Evolutionary conservation across 2,329 filamentous ascomycete species (phyloP), one percentile per base, ranked within the genome.

Genomic region (Diaporthe australafricana): DNA sequence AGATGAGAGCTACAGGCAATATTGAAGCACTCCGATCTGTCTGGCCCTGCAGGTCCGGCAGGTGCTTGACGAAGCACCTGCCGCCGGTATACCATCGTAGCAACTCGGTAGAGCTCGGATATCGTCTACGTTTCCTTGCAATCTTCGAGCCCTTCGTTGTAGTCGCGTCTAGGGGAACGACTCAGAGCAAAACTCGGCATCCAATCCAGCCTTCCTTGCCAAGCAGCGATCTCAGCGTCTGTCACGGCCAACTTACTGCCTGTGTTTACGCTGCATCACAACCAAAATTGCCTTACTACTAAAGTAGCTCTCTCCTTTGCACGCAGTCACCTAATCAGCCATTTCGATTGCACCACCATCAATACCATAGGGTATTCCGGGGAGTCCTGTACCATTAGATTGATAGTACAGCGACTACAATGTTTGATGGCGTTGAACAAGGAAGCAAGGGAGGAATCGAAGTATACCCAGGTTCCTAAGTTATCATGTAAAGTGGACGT

Each of bases 151-250:
- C 42, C 17, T 16, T n/a, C 17, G 2, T 47, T 20, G 9, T n/a
- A 20, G 17, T 12, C 42, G 20, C 17, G 17, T 47, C 42, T 5
- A 20, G 42, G 5, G 17, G 5, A 16, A 5, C 2, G 20, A n/a
- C 42, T 47, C 25, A 55, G 25, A 16, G 52, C 52, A 55, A 55
- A 20, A 1, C 72, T 81, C 35, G 52, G 52, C 25, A 55, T 8
- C 52, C 52, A 55, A 35, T 55, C 52, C 22, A 55, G 22, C 11
- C 25, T 55, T n/a, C 52, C 52, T n/a, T 55, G 22, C 52, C 52
- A 55, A 30, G 52, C 11, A 35, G 52, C 52, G 52, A 55, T 55
- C 52, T 55, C 52, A 16, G 22, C 52, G 5, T 47, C 42, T 20
- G 42, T 47, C 42, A 47, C 42, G 42, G 17, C n/a, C 42, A 47